Percentiles rank a stretch among this genome's conserved stretches.
Conservation (phyloP, 2,329 filamentous ascomycete genomes). For the Fusarium nisikadoi region DNA sequence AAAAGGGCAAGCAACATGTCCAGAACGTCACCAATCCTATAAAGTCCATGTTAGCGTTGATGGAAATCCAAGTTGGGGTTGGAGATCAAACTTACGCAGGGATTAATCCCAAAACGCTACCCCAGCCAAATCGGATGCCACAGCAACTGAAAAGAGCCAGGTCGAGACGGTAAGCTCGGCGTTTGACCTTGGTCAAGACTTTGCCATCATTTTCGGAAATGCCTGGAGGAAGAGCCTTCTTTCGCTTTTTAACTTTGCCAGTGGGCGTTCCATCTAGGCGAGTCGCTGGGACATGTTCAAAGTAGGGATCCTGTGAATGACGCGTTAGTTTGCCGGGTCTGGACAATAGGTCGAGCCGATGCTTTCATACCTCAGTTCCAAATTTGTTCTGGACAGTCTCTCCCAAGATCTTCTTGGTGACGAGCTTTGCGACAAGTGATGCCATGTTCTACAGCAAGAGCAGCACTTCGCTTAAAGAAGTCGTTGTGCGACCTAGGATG, state of each 20-base stretch:
- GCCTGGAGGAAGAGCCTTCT: conserved; percentile 85
- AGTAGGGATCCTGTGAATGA: conserved; percentile 81
- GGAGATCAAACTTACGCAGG: conserved; percentile 71
- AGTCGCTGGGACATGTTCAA: conserved; percentile 82
- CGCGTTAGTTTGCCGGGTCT: conserved; percentile 11
- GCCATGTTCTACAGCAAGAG: conserved; percentile 56
- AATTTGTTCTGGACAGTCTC: conserved; percentile 68
- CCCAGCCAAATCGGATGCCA: conserved; percentile 89
- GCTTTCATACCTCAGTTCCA: conserved; percentile 61
- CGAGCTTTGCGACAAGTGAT: conserved; percentile 62
- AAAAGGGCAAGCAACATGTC: conserved; percentile 80
- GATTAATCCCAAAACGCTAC: conserved; percentile 83
- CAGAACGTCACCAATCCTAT: conserved; percentile 77
- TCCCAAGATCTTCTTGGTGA: conserved; percentile 67
- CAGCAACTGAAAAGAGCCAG: conserved; percentile 84
- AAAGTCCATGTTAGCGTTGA: conserved; percentile 29
- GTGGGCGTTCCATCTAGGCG: conserved; percentile 71
- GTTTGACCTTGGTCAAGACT: conserved; percentile 86
- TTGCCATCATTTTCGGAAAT: conserved; percentile 84
- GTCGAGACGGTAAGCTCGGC: conserved; percentile 86
- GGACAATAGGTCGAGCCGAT: not conserved
- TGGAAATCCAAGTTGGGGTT: not conserved
- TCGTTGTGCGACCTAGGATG: not conserved
- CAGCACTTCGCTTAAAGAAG: not conserved
- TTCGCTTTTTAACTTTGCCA: conserved; percentile 82